Percentiles rank a stretch among this genome's conserved stretches.
Conservation (phyloP, 805 yeast genomes). For the Candida maltosa region DNA sequence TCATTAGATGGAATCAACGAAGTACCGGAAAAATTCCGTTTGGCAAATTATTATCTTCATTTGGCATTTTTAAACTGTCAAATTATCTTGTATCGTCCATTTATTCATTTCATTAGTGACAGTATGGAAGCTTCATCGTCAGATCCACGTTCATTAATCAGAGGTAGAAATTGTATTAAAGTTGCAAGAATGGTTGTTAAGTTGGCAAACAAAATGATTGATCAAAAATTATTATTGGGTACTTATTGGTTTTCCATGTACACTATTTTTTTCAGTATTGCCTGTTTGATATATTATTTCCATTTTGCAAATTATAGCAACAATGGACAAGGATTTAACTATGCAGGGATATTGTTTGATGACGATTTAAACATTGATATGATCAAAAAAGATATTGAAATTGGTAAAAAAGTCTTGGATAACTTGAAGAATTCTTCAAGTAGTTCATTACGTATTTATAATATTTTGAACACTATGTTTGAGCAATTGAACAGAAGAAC, state of each 20-base stretch:
- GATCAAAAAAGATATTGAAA: slow-evolving; percentile 74
- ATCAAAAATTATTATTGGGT: slow-evolving; percentile 68
- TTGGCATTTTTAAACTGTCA: slow-evolving; percentile 73
- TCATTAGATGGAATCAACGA: too few species aligned
- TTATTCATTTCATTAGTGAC: slow-evolving; percentile 76
- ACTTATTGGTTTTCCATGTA: slow-evolving; percentile 91
- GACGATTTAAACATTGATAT: slow-evolving; percentile 50
- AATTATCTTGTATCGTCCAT: slow-evolving; percentile 81
- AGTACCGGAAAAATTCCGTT: slow-evolving; percentile 55
- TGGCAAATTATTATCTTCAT: slow-evolving; percentile 73
- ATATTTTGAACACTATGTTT: slow-evolving; percentile 73
- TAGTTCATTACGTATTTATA: slow-evolving; percentile 79
- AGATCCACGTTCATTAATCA: slow-evolving; percentile 61
- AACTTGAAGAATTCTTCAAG: slow-evolving; percentile 67
- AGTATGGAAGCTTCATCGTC: slow-evolving; percentile 30
- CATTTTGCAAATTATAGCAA: slow-evolving; percentile 51
- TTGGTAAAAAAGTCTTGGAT: slow-evolving; percentile 73
- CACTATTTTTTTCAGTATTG: slow-evolving; percentile 84
- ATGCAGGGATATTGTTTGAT: slow-evolving; percentile 43
- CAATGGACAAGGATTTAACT: slow-evolving; percentile 31
- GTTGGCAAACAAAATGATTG: slow-evolving; percentile 76
- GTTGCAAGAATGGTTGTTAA: slow-evolving; percentile 81
- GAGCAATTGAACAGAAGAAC: slow-evolving; percentile 76
- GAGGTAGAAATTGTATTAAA: slow-evolving; percentile 80
- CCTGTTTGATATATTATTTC: slow-evolving; percentile 80